Evolutionary conservation across 257 asterid species (phyloP).

Genomic region (Euphrasia confusa): DNA sequence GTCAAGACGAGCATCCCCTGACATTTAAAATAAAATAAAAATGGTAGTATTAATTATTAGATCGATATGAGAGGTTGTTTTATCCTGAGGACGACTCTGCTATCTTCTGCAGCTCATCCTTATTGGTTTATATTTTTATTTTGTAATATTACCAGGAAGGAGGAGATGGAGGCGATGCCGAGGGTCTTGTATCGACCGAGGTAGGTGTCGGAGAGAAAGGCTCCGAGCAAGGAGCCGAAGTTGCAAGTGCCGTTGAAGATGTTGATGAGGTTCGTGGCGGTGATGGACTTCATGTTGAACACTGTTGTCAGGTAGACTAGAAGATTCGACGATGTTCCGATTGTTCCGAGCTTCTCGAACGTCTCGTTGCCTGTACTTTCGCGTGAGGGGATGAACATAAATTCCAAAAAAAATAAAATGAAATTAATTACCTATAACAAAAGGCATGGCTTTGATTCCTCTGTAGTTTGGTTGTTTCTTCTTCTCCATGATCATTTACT

Average conservation of each 20-base stretch:
- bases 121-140: too few relatives aligned
- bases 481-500: slow-evolving; percentile 23
- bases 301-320: slow-evolving; percentile 46
- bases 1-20: slow-evolving; percentile 47
- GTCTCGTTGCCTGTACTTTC: slow-evolving; percentile 49
- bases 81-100: too few relatives aligned
- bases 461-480: slow-evolving; percentile 41
- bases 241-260: slow-evolving; percentile 61
- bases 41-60: too few relatives aligned
- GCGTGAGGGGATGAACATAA: neutral
- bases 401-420: neutral
- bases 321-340: slow-evolving; percentile 50
- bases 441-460: slow-evolving; percentile 54
- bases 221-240: slow-evolving; percentile 49
- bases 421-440: slow-evolving; percentile 35
- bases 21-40: neutral
- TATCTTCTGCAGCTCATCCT: too few relatives aligned
- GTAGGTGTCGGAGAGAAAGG: slow-evolving; percentile 51
- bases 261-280: slow-evolving; percentile 47
- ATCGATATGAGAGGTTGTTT: too few relatives aligned
- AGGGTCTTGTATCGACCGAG: slow-evolving; percentile 54
- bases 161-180: slow-evolving; percentile 48
- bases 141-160: slow-evolving; percentile 38
- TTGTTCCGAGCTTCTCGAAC: slow-evolving; percentile 61
- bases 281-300: slow-evolving; percentile 47